Evolutionary conservation across 495 filamentous ascomycete genomes (phyloP), one percentile per base, ranked within the genome.

Genomic region (Penicillium macrosclerotiorum): DNA sequence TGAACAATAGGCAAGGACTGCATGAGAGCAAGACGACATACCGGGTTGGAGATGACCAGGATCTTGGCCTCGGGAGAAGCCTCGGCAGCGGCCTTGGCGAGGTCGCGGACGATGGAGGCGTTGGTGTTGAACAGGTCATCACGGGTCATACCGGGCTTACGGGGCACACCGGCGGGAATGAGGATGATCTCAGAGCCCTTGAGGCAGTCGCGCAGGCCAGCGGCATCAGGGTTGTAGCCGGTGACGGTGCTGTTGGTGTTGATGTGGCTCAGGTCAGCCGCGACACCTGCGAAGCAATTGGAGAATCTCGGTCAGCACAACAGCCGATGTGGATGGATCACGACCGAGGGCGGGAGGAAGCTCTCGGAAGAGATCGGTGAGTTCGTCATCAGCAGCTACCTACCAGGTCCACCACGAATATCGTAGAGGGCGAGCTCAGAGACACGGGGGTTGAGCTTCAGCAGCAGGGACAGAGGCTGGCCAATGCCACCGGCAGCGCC

Each of bases 121-220:
- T 98, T 98, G 79, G 92, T 98, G 80, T 98, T 98, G 88, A 98
- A 98, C 43, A 98, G 87, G 65, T 98, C 85, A 75, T 97, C 93
- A 77, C 93, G 90, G 75, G 88, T 94, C 93, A 98, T 98, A 73
- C 93, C 93, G 63, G 93, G 93, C 82, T 98, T 98, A 76, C 93
- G 90, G 56, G 93, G 93, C 53, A 98, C 93, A 76, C 93, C 93
- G 59, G 93, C 93, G 58, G 93, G 93, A 68, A 98, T 97, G 59
- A 98, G 83, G 58, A 98, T 90, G 58, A 98, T 83, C 66, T 97
- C 89, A 52, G 89, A 74, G 63, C 82, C 90, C 71, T 85, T 86
- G 63, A 97, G 82, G 52, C 83, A 82, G 55, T 77, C 77, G 60
- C 78, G 79, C 25, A 97, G 82, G 53, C 89, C 90, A 42, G 78